Conservation (phyloP, 495 filamentous ascomycete species). For the Margaritispora aquatica region DNA sequence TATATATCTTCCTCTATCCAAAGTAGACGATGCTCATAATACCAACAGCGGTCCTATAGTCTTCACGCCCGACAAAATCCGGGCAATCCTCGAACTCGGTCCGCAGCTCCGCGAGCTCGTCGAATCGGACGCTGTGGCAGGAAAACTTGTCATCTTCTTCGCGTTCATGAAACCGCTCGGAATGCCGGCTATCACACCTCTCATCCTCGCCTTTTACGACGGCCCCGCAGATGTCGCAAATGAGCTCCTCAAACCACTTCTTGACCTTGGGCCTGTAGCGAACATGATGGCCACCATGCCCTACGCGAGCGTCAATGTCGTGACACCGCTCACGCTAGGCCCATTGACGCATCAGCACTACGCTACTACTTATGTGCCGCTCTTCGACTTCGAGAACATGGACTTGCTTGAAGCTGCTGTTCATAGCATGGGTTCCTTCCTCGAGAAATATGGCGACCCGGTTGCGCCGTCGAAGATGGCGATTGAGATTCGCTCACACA, state of each 20-base stretch:
- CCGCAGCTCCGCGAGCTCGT: background rate
- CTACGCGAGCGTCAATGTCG: background rate
- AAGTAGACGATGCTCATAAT: background rate
- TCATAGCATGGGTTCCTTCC: background rate
- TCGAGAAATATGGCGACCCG: slow-evolving; percentile 2
- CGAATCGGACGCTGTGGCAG: background rate
- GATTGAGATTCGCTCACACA: slow-evolving; percentile 12
- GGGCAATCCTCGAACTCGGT: background rate
- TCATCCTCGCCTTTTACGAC: slow-evolving; percentile 11
- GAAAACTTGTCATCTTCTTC: slow-evolving; percentile 9
- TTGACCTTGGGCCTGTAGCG: slow-evolving; percentile 6
- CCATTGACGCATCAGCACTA: slow-evolving; percentile 9
- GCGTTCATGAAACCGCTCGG: background rate
- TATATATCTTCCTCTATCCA: background rate
- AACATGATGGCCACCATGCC: background rate
- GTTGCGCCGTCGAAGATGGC: slow-evolving; percentile 7
- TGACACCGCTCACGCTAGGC: background rate
- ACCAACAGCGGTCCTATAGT: slow-evolving; percentile 2
- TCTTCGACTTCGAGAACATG: slow-evolving; percentile 2
- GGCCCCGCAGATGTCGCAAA: slow-evolving; percentile 11
- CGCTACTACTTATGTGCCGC: background rate
- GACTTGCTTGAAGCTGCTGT: slow-evolving; percentile 3
- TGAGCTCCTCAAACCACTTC: slow-evolving; percentile 1
- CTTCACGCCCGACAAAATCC: slow-evolving; percentile 11
- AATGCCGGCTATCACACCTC: slow-evolving; percentile 4